Percentiles rank a stretch among this genome's conserved stretches.
Evolutionary conservation across 2,329 filamentous ascomycete genomes (phyloP).

Genomic region (Hypoxylon rubiginosum): DNA sequence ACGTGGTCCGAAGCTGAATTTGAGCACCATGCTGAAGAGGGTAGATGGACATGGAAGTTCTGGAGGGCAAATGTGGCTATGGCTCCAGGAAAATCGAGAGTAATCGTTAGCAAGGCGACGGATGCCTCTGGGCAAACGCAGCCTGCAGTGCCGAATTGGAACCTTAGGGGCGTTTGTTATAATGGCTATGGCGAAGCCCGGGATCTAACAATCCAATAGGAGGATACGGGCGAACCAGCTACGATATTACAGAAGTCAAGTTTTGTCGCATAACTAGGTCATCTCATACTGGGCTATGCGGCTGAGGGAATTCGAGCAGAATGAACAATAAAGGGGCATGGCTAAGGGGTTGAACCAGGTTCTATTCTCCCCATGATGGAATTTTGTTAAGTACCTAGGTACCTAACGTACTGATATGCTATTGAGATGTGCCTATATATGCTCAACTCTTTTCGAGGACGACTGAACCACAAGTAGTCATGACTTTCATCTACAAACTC

Average conservation of each 20-base stretch:
- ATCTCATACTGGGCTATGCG: not conserved
- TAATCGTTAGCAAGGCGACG: conserved; percentile 66
- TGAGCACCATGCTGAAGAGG: conserved; percentile 39
- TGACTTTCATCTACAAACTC: too few species aligned
- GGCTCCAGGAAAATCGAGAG: conserved; percentile 56
- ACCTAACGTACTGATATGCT: too few species aligned
- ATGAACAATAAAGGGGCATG: not conserved
- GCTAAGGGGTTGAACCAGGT: too few species aligned
- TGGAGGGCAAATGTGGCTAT: conserved; percentile 63
- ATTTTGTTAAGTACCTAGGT: too few species aligned
- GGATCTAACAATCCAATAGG: conserved; percentile 52
- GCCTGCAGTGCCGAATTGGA: conserved; percentile 64
- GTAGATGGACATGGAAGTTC: conserved; percentile 69
- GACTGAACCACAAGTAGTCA: too few species aligned
- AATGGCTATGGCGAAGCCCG: conserved; percentile 70
- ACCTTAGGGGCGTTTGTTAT: conserved; percentile 70
- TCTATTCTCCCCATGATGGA: too few species aligned
- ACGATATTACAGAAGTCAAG: not conserved
- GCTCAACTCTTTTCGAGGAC: too few species aligned
- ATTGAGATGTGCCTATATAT: too few species aligned
- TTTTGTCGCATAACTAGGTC: too few species aligned
- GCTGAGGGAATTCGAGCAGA: not conserved
- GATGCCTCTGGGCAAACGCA: conserved; percentile 68
- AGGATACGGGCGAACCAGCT: not conserved
- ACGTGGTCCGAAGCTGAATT: conserved; percentile 63